phyloP scores from a whole-genome alignment of 345 rosid genomes.

The Corchorus olitorius region DNA sequence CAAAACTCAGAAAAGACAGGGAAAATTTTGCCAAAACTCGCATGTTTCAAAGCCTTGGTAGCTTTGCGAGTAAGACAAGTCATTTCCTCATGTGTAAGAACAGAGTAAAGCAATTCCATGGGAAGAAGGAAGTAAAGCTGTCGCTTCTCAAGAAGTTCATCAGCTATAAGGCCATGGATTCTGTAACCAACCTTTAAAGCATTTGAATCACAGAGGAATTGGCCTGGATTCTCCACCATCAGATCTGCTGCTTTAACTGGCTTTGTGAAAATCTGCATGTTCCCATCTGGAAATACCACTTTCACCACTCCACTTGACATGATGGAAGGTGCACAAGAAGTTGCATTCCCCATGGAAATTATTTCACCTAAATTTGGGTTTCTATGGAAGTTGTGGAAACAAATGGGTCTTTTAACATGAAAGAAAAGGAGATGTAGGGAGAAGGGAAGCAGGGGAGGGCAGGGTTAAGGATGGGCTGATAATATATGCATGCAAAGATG shows the following conservation, averaged over 20 bases:
- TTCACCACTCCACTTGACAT: slow-evolving; percentile 28
- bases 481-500: slow-evolving; percentile 18
- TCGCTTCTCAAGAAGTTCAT: slow-evolving; percentile 44
- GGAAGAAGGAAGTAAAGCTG: slow-evolving; percentile 57
- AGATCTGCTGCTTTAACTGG: slow-evolving; percentile 47
- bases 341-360: slow-evolving; percentile 48
- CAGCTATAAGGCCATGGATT: slow-evolving; percentile 43
- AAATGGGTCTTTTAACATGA: neutral
- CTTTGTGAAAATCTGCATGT: slow-evolving; percentile 36
- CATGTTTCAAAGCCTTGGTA: slow-evolving; percentile 38
- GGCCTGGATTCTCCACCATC: slow-evolving; percentile 50
- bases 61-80: slow-evolving; percentile 36
- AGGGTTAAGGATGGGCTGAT: neutral
- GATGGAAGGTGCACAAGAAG: slow-evolving; percentile 53
- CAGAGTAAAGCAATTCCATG: slow-evolving; percentile 62
- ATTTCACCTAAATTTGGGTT: too few species aligned
- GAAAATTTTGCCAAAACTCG: slow-evolving; percentile 40
- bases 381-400: neutral
- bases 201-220: slow-evolving; percentile 46
- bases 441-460: neutral
- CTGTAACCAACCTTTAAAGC: slow-evolving; percentile 43
- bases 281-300: slow-evolving; percentile 41
- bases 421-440: neutral
- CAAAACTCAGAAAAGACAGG: slow-evolving; percentile 43
- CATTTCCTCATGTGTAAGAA: slow-evolving; percentile 52